These are phyloP conservation scores for Flaveria robusta DNA, from an alignment of 129 eudicot genomes.

Conservation along the genomic window DNA sequence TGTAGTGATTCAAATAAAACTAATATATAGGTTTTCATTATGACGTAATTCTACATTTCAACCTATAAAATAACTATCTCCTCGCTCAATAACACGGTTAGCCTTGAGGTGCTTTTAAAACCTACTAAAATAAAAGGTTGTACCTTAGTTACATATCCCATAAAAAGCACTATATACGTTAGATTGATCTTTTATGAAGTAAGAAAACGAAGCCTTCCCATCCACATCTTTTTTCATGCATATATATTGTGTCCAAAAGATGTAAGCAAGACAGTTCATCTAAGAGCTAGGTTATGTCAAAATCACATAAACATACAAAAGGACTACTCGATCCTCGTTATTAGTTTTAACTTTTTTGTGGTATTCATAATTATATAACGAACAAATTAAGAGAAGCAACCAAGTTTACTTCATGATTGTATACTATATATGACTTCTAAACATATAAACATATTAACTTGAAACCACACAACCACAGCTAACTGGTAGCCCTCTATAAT, in stretches of 20 bases:
- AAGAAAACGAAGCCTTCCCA: neutral
- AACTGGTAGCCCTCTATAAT: neutral
- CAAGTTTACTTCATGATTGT: neutral
- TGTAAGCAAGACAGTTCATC: constrained; percentile 1
- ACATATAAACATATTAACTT: neutral
- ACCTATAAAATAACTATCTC: too few relatives aligned
- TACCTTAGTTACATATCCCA: neutral
- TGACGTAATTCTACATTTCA: too few relatives aligned
- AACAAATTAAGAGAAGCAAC: neutral
- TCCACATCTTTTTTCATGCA: constrained; percentile 6
- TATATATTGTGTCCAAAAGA: neutral
- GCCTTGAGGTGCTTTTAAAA: too few relatives aligned
- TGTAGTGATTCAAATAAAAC: too few relatives aligned
- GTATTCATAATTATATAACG: neutral
- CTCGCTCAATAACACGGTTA: too few relatives aligned
- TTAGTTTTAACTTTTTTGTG: neutral
- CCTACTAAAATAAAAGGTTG: neutral
- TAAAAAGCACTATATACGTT: neutral
- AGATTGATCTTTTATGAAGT: neutral
- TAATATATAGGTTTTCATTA: too few relatives aligned
- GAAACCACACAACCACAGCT: neutral
- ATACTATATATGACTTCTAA: neutral
- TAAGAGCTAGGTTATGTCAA: neutral
- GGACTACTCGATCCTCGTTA: neutral
- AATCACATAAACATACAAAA: neutral